Conservation (phyloP, 495 filamentous ascomycete genomes). For the Hypoxylon fragiforme region DNA sequence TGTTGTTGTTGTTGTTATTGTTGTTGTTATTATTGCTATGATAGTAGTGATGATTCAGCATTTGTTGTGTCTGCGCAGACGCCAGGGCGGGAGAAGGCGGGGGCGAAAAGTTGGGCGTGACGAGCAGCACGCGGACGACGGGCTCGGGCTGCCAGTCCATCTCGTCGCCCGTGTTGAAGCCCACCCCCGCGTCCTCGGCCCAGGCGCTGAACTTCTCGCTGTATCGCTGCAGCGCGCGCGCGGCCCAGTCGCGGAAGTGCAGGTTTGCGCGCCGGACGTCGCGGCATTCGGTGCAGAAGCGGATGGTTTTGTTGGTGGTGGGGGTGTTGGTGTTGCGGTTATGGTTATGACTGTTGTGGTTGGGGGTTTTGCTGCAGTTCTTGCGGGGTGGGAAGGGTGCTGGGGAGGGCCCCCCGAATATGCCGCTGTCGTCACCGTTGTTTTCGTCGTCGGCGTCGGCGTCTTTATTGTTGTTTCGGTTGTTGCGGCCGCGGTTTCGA, state of each 20-base stretch:
- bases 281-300: slow-evolving; percentile 36
- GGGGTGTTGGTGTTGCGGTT: too few species aligned
- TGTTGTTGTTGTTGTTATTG: not conserved
- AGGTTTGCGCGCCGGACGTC: slow-evolving; percentile 35
- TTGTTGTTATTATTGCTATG: not conserved
- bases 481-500: too few species aligned
- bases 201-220: slow-evolving; percentile 29
- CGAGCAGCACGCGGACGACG: slow-evolving; percentile 27
- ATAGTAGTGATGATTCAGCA: too few species aligned
- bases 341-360: too few species aligned
- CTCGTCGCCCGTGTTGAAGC: slow-evolving; percentile 30
- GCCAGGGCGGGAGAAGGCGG: not conserved
- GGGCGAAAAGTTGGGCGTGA: not conserved
- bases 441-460: not conserved
- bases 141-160: slow-evolving; percentile 48
- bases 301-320: not conserved
- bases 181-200: slow-evolving; percentile 40
- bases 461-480: too few species aligned
- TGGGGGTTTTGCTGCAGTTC: too few species aligned
- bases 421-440: not conserved
- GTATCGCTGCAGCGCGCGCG: slow-evolving; percentile 5
- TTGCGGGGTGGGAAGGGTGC: not conserved
- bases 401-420: too few species aligned
- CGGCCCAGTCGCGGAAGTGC: slow-evolving; percentile 29
- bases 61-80: too few species aligned